Base-by-base conservation (phyloP, 805 yeast species). In the Hanseniaspora hatyaiensis region DNA sequence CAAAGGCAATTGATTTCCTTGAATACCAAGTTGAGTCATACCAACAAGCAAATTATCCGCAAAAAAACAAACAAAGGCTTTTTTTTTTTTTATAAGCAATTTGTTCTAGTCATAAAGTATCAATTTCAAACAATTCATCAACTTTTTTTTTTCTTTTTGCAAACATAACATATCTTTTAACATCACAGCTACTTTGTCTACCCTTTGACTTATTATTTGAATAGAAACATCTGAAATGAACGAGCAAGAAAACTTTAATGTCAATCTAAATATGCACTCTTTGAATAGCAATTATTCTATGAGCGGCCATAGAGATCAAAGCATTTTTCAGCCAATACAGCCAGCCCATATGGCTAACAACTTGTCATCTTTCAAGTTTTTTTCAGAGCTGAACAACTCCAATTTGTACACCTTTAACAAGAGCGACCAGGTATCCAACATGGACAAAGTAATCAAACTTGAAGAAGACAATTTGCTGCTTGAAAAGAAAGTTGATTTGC, bases 331-430 rank as follows among this genome's bases (percentile, higher is more conserved):
- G 9, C 36, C 47, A 4, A 29, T 43, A 3, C 38, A 29, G 11
- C 40, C 47, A 3, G 22, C 47, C 19, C n/a, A 23, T 11, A 43
- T 43, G 47, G n/a, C 36, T 4, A 34, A n/a, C 22, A 36, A 33
- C 3, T 19, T 43, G 6, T 43, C 47, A 12, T 43, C 47, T 8
- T 18, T 43, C 9, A 29, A 23, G 29, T 19, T 34, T 22, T 33
- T 30, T 20, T 15, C 23, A 34, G 47, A 43, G 9, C 5, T 31
- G 3, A 40, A 31, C 8, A 31, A 23, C 6, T 9, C 23, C 6
- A 16, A 19, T 5, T 19, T 29, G 8, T 16, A 28, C 29, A 19
- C 32, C 8, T 16, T 34, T 8, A 32, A 22, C 23, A 40, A 31
- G 12, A 5, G 15, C 3, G 44, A 40, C n/a, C n/a, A 13, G 8